phyloP scores from a whole-genome alignment of 108 stramenopile genomes.

The Cyclotella kingstonii region DNA sequence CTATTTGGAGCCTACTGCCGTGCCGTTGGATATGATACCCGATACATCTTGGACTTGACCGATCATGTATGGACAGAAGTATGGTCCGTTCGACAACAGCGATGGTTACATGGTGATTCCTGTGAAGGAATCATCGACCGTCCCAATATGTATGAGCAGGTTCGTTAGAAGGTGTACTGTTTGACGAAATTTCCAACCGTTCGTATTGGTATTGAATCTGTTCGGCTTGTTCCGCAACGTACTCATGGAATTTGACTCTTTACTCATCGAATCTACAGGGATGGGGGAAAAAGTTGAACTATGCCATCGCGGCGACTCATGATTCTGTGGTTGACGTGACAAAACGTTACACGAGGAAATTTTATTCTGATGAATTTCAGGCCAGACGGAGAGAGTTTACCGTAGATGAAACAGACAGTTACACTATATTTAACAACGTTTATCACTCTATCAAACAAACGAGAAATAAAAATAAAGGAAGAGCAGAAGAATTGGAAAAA shows the following conservation, averaged over 20 bases:
- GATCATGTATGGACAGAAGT: conserved; percentile 99
- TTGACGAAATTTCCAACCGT: conserved; percentile 50
- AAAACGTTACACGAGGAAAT: conserved; percentile 82
- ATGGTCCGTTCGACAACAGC: conserved; percentile 45
- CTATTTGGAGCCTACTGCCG: conserved; percentile 88
- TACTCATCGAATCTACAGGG: too few species aligned
- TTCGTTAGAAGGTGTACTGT: conserved; percentile 43
- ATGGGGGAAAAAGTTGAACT: conserved; percentile 92
- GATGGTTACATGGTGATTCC: conserved; percentile 91
- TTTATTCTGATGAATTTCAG: conserved; percentile 58
- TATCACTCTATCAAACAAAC: conserved; percentile 37
- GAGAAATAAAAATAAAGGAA: conserved; percentile 15
- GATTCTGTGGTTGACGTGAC: conserved; percentile 91
- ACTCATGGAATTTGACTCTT: too few species aligned
- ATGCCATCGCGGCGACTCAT: conserved; percentile 64
- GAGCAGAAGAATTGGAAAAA: conserved; percentile 45
- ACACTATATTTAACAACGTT: conserved; percentile 37
- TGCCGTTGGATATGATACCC: conserved; percentile 88
- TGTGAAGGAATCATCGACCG: conserved; percentile 93
- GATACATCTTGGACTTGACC: conserved; percentile 91
- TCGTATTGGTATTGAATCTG: conserved; percentile 34
- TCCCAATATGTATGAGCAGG: conserved; percentile 94
- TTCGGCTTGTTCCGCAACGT: background rate
- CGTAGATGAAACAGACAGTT: conserved; percentile 40
- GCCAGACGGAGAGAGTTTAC: conserved; percentile 52